These are phyloP conservation scores for Diospyros kaki DNA, from an alignment of 148 eudicot species.

Conservation along the genomic window DNA sequence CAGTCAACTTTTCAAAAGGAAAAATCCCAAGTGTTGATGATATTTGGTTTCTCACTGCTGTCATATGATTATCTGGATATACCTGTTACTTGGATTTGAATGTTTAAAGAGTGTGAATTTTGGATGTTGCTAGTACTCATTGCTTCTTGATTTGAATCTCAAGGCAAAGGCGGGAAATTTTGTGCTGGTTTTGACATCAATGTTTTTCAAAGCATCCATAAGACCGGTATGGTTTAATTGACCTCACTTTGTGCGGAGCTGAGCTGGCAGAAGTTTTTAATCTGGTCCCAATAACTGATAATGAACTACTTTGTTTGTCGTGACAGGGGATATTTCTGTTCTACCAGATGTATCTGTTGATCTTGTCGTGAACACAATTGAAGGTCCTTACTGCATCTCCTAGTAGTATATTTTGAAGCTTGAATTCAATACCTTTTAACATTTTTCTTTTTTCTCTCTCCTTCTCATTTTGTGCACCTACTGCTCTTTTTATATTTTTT, in stretches of 20 bases:
- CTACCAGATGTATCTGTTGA: conserved; percentile 74
- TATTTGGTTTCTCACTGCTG: background rate
- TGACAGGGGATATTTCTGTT: conserved; percentile 58
- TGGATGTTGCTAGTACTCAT: background rate
- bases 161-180: conserved; percentile 73
- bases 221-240: conserved; percentile 52
- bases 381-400: conserved; percentile 43
- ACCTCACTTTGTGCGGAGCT: background rate
- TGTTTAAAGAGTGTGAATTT: background rate
- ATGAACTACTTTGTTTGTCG: conserved; percentile 10
- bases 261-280: background rate
- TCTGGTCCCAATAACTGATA: background rate
- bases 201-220: conserved; percentile 67
- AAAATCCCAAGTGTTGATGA: background rate
- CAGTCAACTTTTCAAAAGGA: too few relatives aligned
- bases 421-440: background rate
- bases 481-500: background rate
- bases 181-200: conserved; percentile 90
- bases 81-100: background rate
- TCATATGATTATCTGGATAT: background rate
- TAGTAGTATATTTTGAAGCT: background rate
- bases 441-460: background rate
- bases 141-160: conserved; percentile 6
- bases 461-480: background rate
- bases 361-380: conserved; percentile 62